Evolutionary conservation across 2,329 filamentous ascomycete genomes (phyloP).

Genomic region (Alternaria angustiovoidea): DNA sequence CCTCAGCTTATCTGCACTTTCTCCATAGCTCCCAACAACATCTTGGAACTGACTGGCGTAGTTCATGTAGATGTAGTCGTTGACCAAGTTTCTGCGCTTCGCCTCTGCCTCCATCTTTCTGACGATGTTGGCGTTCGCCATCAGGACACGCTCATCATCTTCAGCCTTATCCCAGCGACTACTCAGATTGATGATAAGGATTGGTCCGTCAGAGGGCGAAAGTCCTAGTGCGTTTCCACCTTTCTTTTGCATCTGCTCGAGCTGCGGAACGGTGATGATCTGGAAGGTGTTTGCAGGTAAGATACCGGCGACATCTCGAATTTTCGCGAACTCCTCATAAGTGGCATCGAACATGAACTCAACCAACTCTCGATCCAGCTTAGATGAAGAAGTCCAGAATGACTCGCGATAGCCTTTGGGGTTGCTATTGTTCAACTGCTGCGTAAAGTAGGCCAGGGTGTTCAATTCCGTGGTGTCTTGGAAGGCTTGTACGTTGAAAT

Average conservation of each 20-base stretch:
- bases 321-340: constrained; percentile 17
- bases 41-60: constrained; percentile 55
- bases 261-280: constrained; percentile 23
- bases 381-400: constrained; percentile 33
- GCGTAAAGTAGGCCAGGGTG: constrained; percentile 26
- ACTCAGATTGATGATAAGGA: constrained; percentile 19
- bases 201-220: constrained; percentile 11
- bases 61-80: constrained; percentile 52
- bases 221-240: constrained; percentile 37
- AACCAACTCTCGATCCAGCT: constrained; percentile 20
- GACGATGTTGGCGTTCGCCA: constrained; percentile 19
- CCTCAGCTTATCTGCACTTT: constrained; percentile 24
- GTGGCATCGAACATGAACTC: constrained; percentile 20
- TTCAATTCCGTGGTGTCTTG: constrained; percentile 25
- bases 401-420: constrained; percentile 23
- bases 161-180: constrained; percentile 20
- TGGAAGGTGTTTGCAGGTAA: constrained; percentile 28
- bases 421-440: constrained; percentile 16
- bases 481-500: constrained; percentile 12
- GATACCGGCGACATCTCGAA: constrained; percentile 12
- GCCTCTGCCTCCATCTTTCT: constrained; percentile 17
- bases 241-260: constrained; percentile 27
- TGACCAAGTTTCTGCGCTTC: constrained; percentile 7
- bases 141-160: constrained; percentile 27
- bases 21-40: constrained; percentile 53